phyloP scores from a whole-genome alignment of 2,329 filamentous ascomycete species.

The Hirsutella minnesotensis region DNA sequence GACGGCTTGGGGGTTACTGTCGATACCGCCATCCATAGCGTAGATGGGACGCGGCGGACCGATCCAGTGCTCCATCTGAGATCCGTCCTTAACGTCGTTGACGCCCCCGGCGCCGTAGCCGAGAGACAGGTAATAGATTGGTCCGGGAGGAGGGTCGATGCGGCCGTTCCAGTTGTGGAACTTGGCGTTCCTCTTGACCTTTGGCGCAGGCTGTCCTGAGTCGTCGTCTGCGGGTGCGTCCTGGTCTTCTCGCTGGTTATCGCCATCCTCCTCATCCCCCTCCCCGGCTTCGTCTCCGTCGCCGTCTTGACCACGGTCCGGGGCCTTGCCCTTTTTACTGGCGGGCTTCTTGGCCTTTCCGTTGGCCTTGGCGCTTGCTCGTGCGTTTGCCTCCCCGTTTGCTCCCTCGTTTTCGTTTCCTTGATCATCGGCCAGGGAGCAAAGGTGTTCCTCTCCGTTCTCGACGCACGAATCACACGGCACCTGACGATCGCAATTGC shows the following conservation, averaged over 20 bases:
- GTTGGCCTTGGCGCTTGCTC: no score
- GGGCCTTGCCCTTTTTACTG: no score
- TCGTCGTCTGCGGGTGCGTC: no score
- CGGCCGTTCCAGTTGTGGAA: conserved; percentile 9
- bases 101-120: conserved; percentile 18
- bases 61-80: conserved; percentile 13
- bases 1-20: conserved; percentile 3
- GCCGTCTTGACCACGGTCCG: no score
- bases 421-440: conserved; percentile 5
- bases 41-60: conserved; percentile 10
- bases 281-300: no score
- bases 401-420: not conserved
- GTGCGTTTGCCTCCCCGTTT: no score
- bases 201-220: no score
- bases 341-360: no score
- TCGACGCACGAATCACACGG: conserved; percentile 23
- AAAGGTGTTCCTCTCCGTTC: conserved; percentile 2
- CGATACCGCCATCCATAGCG: conserved; percentile 3
- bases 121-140: conserved; percentile 22
- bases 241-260: no score
- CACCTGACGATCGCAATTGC: conserved; percentile 23
- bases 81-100: conserved; percentile 12
- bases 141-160: conserved; percentile 8
- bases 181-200: no score
- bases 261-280: no score